Percentiles rank a stretch among this genome's conserved stretches.
These are phyloP conservation scores for Populus euphratica DNA, from an alignment of 345 rosid species.

Conservation along the genomic window DNA sequence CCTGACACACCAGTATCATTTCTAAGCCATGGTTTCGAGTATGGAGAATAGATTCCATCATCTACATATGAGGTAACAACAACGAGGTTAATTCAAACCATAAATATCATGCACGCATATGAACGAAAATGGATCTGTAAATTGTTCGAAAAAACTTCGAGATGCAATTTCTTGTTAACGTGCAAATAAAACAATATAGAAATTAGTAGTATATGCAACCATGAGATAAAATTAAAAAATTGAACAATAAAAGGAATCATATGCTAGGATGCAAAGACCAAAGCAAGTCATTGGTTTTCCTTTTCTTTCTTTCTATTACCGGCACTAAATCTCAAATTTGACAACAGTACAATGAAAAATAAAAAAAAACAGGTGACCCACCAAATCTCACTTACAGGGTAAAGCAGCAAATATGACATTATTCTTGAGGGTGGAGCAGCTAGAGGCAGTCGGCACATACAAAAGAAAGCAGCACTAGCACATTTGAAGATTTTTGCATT, in stretches of 20 bases:
- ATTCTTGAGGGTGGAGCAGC: not conserved
- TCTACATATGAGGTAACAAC: not conserved
- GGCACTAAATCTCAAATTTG: not conserved
- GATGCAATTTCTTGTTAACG: not conserved
- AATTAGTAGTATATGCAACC: not conserved
- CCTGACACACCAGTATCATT: not conserved
- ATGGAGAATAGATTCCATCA: not conserved
- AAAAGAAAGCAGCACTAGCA: not conserved
- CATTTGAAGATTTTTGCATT: not conserved
- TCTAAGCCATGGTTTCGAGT: no score
- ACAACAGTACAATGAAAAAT: not conserved
- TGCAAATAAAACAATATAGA: not conserved
- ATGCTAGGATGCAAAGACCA: not conserved
- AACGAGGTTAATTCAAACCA: not conserved
- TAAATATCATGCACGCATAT: not conserved
- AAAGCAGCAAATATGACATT: not conserved
- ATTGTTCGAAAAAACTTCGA: not conserved
- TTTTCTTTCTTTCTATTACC: not conserved
- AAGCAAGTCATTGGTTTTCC: not conserved
- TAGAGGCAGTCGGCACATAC: not conserved
- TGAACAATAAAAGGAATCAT: no score
- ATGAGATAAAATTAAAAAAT: not conserved
- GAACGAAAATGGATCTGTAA: not conserved
- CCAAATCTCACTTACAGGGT: not conserved
- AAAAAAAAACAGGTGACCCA: not conserved